phyloP scores from a whole-genome alignment of 1,284 basidiomycete genomes.

The Ceratobasidium papillatum region DNA sequence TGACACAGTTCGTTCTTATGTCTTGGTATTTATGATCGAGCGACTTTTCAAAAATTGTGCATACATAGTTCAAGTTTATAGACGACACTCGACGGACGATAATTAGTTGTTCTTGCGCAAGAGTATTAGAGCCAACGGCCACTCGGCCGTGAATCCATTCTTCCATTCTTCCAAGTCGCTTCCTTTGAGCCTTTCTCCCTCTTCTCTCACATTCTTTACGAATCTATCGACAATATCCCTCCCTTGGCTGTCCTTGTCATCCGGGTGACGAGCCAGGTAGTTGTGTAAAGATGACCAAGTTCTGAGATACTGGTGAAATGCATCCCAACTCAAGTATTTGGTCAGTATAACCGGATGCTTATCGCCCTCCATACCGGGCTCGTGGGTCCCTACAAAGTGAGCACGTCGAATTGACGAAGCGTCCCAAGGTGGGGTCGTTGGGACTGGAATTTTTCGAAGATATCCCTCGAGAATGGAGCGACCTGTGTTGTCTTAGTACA shows the following conservation, averaged over 20 bases:
- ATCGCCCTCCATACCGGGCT: constrained; percentile 39
- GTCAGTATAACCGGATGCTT: constrained; percentile 63
- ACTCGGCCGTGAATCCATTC: constrained; percentile 66
- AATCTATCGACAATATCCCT: constrained; percentile 74
- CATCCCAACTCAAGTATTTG: constrained; percentile 69
- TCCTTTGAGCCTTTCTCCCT: constrained; percentile 52
- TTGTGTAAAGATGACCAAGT: constrained; percentile 78
- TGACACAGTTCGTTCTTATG: no score
- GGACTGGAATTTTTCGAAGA: constrained; percentile 72
- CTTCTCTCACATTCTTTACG: constrained; percentile 60
- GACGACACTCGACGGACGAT: background rate
- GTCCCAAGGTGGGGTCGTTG: constrained; percentile 54
- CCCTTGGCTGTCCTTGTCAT: constrained; percentile 59
- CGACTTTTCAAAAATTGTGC: background rate
- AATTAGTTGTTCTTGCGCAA: constrained; percentile 54
- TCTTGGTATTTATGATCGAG: no score
- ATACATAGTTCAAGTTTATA: background rate
- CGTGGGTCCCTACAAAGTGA: constrained; percentile 62
- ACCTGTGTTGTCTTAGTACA: constrained; percentile 54
- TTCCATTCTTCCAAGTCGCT: constrained; percentile 52
- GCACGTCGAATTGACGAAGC: constrained; percentile 58
- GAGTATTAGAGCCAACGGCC: constrained; percentile 71
- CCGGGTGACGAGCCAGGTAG: constrained; percentile 71
- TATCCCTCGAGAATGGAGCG: constrained; percentile 77
- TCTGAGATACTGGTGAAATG: constrained; percentile 72